phyloP scores from a whole-genome alignment of 805 yeast genomes.

The Candida odintsovae region DNA sequence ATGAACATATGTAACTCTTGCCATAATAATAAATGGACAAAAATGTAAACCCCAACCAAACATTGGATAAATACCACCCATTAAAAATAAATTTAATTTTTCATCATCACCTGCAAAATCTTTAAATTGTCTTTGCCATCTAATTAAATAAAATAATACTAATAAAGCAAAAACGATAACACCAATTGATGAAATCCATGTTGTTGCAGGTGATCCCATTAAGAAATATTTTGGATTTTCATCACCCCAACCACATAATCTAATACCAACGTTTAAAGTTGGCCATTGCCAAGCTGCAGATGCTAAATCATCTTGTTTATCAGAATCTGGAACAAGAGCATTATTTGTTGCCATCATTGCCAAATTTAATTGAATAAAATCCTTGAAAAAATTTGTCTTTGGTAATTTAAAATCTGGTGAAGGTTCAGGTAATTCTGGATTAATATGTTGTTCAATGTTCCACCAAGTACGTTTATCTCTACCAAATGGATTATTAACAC shows the following conservation, averaged over 20 bases:
- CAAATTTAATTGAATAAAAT: conserved; percentile 66
- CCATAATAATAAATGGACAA: conserved; percentile 73
- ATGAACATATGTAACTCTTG: conserved; percentile 81
- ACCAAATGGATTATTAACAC: conserved; percentile 58
- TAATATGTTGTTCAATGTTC: conserved; percentile 71
- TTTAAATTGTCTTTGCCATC: conserved; percentile 78
- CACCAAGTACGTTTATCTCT: conserved; percentile 87
- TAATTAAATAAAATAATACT: conserved; percentile 28
- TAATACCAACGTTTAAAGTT: conserved; percentile 63
- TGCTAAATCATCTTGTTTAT: conserved; percentile 65
- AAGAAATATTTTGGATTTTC: conserved; percentile 56
- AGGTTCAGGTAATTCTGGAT: conserved; percentile 52
- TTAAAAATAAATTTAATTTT: conserved; percentile 46
- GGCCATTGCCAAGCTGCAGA: conserved; percentile 90
- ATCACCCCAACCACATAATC: conserved; percentile 70
- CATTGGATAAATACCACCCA: conserved; percentile 76
- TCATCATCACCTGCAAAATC: conserved; percentile 46
- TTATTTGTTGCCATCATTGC: conserved; percentile 89
- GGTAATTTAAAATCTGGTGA: conserved; percentile 62
- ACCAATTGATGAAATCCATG: conserved; percentile 66
- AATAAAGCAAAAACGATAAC: conserved; percentile 46
- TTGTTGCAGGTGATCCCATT: conserved; percentile 73
- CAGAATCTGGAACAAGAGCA: conserved; percentile 73
- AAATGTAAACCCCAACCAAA: conserved; percentile 78
- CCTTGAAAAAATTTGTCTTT: conserved; percentile 69